phyloP scores from a whole-genome alignment of 2,329 filamentous ascomycete genomes.

The Microsporum ferrugineum region DNA sequence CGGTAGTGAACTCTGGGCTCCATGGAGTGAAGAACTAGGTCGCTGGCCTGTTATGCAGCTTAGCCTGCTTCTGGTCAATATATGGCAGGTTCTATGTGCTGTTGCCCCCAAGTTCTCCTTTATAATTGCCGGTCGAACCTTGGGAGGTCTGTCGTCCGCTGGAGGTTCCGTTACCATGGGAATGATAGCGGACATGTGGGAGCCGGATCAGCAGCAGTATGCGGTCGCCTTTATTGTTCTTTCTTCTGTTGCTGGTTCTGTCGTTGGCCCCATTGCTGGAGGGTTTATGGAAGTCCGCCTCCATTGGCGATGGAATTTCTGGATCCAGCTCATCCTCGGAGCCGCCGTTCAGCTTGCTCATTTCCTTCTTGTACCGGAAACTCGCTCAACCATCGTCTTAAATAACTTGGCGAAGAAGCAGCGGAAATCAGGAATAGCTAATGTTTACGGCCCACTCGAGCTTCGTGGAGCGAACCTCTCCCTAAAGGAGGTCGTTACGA shows the following conservation, averaged over 20 bases:
- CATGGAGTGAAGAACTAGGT: constrained; percentile 73
- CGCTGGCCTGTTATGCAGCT: constrained; percentile 63
- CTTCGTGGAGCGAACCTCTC: constrained; percentile 48
- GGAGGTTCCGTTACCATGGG: constrained; percentile 55
- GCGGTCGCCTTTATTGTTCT: constrained; percentile 51
- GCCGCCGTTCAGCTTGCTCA: constrained; percentile 42
- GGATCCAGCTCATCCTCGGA: constrained; percentile 51
- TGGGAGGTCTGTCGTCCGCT: constrained; percentile 52
- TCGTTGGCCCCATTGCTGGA: constrained; percentile 39
- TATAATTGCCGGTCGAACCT: constrained; percentile 55
- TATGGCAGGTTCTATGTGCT: constrained; percentile 62
- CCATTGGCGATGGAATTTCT: constrained; percentile 51
- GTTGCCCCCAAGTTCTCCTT: constrained; percentile 60
- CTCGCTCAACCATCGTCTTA: constrained; percentile 46
- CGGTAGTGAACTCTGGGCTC: constrained; percentile 77
- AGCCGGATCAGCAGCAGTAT: constrained; percentile 46
- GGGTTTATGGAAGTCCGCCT: constrained; percentile 41
- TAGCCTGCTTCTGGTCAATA: constrained; percentile 61
- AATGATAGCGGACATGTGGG: constrained; percentile 54
- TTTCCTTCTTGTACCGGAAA: constrained; percentile 44
- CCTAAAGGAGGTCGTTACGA: constrained; percentile 43
- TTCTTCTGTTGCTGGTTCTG: constrained; percentile 45
- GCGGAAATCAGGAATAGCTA: constrained; percentile 43
- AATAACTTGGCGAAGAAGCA: constrained; percentile 47
- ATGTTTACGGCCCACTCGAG: constrained; percentile 63